Evolutionary conservation across 345 rosid genomes (phyloP), one percentile per base, ranked within the genome.

Genomic region (Lepidium didymum): DNA sequence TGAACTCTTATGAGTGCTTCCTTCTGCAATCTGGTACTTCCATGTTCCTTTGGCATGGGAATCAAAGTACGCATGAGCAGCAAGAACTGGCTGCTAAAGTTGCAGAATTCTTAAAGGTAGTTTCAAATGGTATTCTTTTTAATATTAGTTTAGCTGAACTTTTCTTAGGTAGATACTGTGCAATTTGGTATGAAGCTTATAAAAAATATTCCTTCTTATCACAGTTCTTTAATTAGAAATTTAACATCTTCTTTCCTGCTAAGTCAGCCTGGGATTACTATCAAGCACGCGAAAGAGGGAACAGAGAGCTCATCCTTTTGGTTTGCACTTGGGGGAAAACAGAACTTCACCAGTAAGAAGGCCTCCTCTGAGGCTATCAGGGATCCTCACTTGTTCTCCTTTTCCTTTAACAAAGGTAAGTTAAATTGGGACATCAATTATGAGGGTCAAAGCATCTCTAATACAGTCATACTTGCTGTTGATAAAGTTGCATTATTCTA

Each of bases 301-400:
- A 89, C 96, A 14, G 99, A 91, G 82, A 95, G 87, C 81, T 89
- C 96, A 21, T 69, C 96, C 63, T 95, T 95, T 79, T 95, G 99
- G 99, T 83, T 70, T 83, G 86, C 97, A 63, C 91, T 95, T 73
- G 99, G 99, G 70, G 99, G 97, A 38, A 95, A 95, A 81, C 97
- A 95, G 81, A 83, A 79, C 75, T 87, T 86, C 85, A 84, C 81
- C 67, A 85, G 90, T 81, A 85, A 86, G 81, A 87, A 84, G 50
- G 76, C 74, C 72, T 69, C 91, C 72, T 64, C 75, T 8, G 94
- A 91, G 75, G 75, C 57, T 72, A 69, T 80, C 73, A 85, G 96
- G 70, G 99, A 95, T 72, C 96, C 97, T 50, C 99, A 89, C 72
- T 72, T 95, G 81, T 95, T 87, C 80, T 68, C 87, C 19, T 81